phyloP scores from a whole-genome alignment of 352 stramenopile genomes.

The Phytopythium cucurbitacearum region DNA sequence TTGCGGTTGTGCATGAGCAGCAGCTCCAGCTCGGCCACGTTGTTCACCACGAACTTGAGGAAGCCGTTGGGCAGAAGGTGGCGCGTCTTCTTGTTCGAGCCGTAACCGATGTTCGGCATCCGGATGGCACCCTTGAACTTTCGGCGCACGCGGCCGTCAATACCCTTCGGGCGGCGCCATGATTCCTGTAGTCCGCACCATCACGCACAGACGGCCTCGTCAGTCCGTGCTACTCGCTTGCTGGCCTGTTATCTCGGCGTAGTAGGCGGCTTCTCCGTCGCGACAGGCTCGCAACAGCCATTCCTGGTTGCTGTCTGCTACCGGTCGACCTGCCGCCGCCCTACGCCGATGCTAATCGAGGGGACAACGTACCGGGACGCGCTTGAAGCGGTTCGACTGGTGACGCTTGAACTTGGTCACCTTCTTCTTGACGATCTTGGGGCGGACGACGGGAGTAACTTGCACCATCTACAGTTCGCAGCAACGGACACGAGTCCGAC shows the following conservation, averaged over 20 bases:
- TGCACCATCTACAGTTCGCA: constrained; percentile 72
- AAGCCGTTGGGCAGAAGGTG: constrained; percentile 99
- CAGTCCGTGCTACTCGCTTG: too few relatives aligned
- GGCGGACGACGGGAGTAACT: constrained; percentile 86
- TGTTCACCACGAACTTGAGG: constrained; percentile 99
- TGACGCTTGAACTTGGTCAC: constrained; percentile 99
- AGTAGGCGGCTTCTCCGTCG: not conserved
- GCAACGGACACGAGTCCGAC: not conserved
- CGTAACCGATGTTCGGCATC: constrained; percentile 99
- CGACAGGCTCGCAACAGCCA: not conserved
- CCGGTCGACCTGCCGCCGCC: too few relatives aligned
- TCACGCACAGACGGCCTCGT: not conserved
- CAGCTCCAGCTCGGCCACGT: constrained; percentile 98
- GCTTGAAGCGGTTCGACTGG: constrained; percentile 98
- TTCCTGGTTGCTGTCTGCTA: not conserved
- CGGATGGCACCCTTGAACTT: constrained; percentile 99
- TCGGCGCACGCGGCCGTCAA: constrained; percentile 98
- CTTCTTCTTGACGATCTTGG: constrained; percentile 99
- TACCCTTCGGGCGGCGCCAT: constrained; percentile 99
- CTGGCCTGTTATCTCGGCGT: too few relatives aligned
- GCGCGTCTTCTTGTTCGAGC: constrained; percentile 98
- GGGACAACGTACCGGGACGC: constrained; percentile 85
- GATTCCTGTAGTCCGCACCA: constrained; percentile 46
- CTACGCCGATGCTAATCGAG: not conserved
- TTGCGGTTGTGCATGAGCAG: constrained; percentile 93